phyloP scores from a whole-genome alignment of 371 early-diverging fungal species.

The Capillidium heterosporum region DNA sequence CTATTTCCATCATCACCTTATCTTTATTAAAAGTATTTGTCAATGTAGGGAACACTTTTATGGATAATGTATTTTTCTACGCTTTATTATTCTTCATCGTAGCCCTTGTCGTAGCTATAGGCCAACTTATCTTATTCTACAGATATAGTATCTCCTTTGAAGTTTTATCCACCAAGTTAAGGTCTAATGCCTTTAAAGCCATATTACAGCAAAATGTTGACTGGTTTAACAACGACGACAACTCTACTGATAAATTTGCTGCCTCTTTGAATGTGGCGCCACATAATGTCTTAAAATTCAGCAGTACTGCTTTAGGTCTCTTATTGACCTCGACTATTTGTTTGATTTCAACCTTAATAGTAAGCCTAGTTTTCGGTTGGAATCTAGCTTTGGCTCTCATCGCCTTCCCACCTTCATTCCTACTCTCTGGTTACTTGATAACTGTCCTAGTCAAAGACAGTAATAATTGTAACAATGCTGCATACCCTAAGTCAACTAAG shows the following conservation, averaged over 20 bases:
- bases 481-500: slow-evolving; percentile 44
- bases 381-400: slow-evolving; percentile 40
- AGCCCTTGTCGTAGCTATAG: too few relatives aligned
- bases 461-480: slow-evolving; percentile 29
- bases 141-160: slow-evolving; percentile 10
- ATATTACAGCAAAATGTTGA: not conserved
- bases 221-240: slow-evolving; percentile 56
- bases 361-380: slow-evolving; percentile 44
- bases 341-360: slow-evolving; percentile 10
- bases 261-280: slow-evolving; percentile 67
- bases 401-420: slow-evolving; percentile 23
- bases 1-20: too few relatives aligned
- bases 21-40: too few relatives aligned
- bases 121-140: too few relatives aligned
- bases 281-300: slow-evolving; percentile 28
- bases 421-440: not conserved
- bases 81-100: too few relatives aligned
- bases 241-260: slow-evolving; percentile 59
- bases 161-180: slow-evolving; percentile 32
- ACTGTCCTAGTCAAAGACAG: not conserved
- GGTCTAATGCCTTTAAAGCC: slow-evolving; percentile 24
- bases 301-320: slow-evolving; percentile 4
- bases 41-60: too few relatives aligned
- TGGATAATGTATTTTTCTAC: too few relatives aligned
- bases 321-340: slow-evolving; percentile 5